These are phyloP conservation scores for Solanum bulbocastanum DNA, from an alignment of 257 asterid genomes.

Conservation along the genomic window DNA sequence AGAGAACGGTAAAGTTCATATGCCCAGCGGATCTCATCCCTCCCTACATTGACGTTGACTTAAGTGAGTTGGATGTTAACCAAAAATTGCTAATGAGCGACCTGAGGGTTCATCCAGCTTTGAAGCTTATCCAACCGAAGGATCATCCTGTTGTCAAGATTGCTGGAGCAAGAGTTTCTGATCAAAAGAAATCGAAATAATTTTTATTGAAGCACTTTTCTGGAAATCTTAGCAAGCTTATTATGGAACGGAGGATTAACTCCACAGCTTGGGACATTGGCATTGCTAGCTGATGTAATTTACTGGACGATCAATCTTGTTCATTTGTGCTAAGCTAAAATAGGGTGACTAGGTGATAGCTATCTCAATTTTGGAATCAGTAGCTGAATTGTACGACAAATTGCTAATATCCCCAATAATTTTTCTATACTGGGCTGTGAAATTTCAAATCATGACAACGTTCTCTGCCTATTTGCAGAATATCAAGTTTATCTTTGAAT, in stretches of 20 bases:
- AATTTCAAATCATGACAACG: neutral
- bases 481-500: neutral
- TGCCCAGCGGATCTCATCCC: constrained; percentile 92
- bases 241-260: neutral
- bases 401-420: neutral
- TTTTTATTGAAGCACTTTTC: neutral
- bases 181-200: constrained; percentile 40
- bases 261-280: neutral
- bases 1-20: constrained; percentile 66
- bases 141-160: constrained; percentile 41
- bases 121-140: constrained; percentile 37
- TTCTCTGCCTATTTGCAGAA: neutral
- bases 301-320: neutral
- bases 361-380: neutral
- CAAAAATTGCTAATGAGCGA: constrained; percentile 67
- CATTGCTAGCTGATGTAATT: neutral
- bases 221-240: neutral
- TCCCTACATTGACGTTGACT: constrained; percentile 78
- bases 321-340: neutral
- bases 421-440: neutral
- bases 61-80: constrained; percentile 83
- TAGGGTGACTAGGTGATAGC: neutral
- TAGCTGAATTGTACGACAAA: neutral
- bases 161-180: constrained; percentile 35
- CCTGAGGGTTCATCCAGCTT: constrained; percentile 84